Percentiles rank a stretch among this genome's conserved stretches.
Conservation (phyloP, 2,329 filamentous ascomycete genomes). For the Colletotrichum salicis region DNA sequence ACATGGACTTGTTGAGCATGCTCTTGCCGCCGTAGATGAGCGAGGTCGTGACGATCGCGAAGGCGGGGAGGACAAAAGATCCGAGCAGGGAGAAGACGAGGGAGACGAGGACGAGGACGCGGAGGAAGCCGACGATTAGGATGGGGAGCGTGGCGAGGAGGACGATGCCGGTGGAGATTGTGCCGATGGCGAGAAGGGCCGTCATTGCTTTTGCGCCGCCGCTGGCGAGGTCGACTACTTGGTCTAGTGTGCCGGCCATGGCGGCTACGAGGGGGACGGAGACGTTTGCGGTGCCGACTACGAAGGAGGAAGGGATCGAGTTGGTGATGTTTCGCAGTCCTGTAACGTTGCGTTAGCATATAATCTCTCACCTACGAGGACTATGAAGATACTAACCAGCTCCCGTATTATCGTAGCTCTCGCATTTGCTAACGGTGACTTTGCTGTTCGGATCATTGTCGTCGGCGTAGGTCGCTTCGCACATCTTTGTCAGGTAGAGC, state of each 20-base stretch:
- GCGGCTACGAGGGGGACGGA: constrained; percentile 38
- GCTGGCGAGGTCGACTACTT: constrained; percentile 32
- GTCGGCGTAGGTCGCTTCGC: constrained; percentile 37
- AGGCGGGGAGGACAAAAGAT: constrained; percentile 17
- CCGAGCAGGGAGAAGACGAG: constrained; percentile 30
- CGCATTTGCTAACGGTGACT: constrained; percentile 28
- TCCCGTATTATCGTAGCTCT: constrained; percentile 26
- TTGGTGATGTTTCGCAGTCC: constrained; percentile 38
- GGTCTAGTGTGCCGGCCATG: constrained; percentile 32
- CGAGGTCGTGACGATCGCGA: constrained; percentile 34
- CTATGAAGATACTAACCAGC: constrained; percentile 2
- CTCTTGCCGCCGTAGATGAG: constrained; percentile 31
- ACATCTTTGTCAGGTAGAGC: constrained; percentile 38
- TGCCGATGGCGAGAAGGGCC: constrained; percentile 37
- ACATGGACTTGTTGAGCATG: constrained; percentile 20
- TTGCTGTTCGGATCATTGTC: constrained; percentile 25
- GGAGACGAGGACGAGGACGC: constrained; percentile 31
- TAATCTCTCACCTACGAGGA: too few relatives aligned
- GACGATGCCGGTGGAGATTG: constrained; percentile 28
- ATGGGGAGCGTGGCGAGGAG: constrained; percentile 36
- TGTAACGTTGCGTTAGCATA: background rate
- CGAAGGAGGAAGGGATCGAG: constrained; percentile 38
- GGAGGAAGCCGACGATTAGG: constrained; percentile 30
- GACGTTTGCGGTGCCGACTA: constrained; percentile 38
- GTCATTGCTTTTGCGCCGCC: constrained; percentile 35